Percentiles rank a stretch among this genome's conserved stretches.
Conservation (phyloP, 164 flowering plant species). For the Pachysandra terminalis region DNA sequence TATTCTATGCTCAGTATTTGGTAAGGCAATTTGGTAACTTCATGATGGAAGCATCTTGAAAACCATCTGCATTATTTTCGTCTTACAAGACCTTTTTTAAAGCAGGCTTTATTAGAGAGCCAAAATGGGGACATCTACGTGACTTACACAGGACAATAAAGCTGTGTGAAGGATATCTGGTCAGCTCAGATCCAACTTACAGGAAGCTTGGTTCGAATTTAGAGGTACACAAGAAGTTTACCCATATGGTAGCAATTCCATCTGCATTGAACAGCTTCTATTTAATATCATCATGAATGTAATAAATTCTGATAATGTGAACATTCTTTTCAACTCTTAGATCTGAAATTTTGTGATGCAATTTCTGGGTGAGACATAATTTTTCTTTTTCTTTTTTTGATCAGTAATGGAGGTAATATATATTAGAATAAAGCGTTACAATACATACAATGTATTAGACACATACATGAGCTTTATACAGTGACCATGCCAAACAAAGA, state of each 20-base stretch:
- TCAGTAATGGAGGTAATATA: too few relatives aligned
- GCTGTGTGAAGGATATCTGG: constrained; percentile 45
- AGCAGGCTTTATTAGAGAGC: constrained; percentile 60
- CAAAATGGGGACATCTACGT: constrained; percentile 67
- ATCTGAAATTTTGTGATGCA: too few relatives aligned
- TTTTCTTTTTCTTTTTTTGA: too few relatives aligned
- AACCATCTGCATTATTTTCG: not conserved
- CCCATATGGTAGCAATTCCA: not conserved
- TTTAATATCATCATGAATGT: not conserved
- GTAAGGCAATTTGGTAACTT: not conserved
- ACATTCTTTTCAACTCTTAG: too few relatives aligned
- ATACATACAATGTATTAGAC: too few relatives aligned
- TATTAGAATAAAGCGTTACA: too few relatives aligned
- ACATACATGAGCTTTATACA: too few relatives aligned
- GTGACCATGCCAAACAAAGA: too few relatives aligned
- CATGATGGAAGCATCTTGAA: not conserved
- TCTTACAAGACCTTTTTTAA: constrained; percentile 4
- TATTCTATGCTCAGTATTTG: not conserved
- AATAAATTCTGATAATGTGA: not conserved
- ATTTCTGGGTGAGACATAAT: too few relatives aligned
- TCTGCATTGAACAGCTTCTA: not conserved
- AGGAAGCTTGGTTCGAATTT: constrained; percentile 39
- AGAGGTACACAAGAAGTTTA: constrained; percentile 36
- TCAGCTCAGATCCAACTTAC: constrained; percentile 37
- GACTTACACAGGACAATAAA: constrained; percentile 61